Percentiles rank a stretch among this genome's conserved stretches.
Conservation (phyloP, 768 basidiomycete species). For the Mycena latifolia region DNA sequence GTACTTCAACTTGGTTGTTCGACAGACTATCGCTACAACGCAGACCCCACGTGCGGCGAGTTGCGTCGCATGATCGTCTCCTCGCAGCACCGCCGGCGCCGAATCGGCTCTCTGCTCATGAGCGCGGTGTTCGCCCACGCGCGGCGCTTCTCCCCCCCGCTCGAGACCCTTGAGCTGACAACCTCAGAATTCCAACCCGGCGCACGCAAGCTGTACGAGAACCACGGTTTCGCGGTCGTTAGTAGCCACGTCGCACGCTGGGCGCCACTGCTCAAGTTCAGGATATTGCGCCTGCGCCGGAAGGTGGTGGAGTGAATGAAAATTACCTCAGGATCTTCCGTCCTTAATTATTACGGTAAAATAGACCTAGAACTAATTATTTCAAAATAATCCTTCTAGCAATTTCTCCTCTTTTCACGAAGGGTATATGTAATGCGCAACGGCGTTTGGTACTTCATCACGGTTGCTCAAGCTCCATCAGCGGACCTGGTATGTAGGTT, state of each 20-base stretch:
- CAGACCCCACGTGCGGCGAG: conserved; percentile 24
- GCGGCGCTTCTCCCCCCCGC: conserved; percentile 1
- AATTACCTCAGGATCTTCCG: no score
- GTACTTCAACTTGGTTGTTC: background rate
- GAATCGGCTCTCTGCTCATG: conserved; percentile 36
- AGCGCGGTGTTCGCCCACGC: conserved; percentile 30
- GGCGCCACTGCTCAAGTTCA: background rate
- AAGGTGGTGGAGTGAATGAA: no score
- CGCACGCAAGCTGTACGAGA: conserved; percentile 36
- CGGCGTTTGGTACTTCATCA: no score
- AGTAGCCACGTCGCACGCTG: background rate
- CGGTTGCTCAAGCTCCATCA: no score
- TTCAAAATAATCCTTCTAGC: no score
- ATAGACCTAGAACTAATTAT: no score
- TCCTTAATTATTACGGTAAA: no score
- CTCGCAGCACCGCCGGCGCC: conserved; percentile 29
- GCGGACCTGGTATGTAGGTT: no score
- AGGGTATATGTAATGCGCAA: no score
- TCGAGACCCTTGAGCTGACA: conserved; percentile 31
- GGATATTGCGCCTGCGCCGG: background rate
- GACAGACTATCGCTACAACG: conserved; percentile 19
- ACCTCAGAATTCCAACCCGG: conserved; percentile 33
- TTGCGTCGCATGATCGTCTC: conserved; percentile 40
- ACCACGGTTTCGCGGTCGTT: conserved; percentile 32
- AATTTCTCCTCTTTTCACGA: no score